These are phyloP conservation scores for Avena sativa DNA, from an alignment of 176 grass and related monocot genomes.

Conservation along the genomic window DNA sequence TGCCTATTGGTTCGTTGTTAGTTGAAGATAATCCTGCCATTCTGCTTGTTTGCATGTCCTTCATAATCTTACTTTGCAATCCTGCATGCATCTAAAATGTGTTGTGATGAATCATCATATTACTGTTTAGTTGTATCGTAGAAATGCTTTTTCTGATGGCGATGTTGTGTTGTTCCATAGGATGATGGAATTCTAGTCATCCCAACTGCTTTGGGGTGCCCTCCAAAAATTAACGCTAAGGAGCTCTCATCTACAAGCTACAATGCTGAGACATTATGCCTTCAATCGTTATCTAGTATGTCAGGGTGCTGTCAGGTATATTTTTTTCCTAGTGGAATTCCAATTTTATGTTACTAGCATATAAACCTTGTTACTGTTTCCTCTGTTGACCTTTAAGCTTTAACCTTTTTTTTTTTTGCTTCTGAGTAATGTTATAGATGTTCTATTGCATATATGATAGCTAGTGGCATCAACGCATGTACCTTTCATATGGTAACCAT, in stretches of 20 bases:
- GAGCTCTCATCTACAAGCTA: constrained; percentile 78
- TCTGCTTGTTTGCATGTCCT: constrained; percentile 13
- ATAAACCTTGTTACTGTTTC: constrained; percentile 20
- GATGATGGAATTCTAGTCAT: constrained; percentile 96
- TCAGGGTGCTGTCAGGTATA: constrained; percentile 97
- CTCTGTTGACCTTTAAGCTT: constrained; percentile 10
- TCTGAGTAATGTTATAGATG: not conserved
- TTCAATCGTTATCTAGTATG: constrained; percentile 86
- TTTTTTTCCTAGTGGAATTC: constrained; percentile 29
- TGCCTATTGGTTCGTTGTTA: constrained; percentile 19
- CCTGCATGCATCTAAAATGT: constrained; percentile 26
- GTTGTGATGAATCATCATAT: constrained; percentile 22
- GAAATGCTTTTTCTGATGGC: constrained; percentile 28
- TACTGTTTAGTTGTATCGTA: not conserved
- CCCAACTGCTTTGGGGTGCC: constrained; percentile 83
- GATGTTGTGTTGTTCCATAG: constrained; percentile 59
- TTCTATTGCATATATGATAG: constrained; percentile 6
- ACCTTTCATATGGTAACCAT: not conserved
- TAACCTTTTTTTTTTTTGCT: constrained; percentile 1
- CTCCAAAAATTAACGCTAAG: constrained; percentile 83
- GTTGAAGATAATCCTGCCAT: not conserved
- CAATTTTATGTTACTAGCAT: constrained; percentile 10
- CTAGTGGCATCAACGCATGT: not conserved
- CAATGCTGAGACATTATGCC: constrained; percentile 59
- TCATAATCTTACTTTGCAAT: constrained; percentile 11